Conservation (phyloP, 176 grass and related monocot species). For the Aegilops sharonensis region DNA sequence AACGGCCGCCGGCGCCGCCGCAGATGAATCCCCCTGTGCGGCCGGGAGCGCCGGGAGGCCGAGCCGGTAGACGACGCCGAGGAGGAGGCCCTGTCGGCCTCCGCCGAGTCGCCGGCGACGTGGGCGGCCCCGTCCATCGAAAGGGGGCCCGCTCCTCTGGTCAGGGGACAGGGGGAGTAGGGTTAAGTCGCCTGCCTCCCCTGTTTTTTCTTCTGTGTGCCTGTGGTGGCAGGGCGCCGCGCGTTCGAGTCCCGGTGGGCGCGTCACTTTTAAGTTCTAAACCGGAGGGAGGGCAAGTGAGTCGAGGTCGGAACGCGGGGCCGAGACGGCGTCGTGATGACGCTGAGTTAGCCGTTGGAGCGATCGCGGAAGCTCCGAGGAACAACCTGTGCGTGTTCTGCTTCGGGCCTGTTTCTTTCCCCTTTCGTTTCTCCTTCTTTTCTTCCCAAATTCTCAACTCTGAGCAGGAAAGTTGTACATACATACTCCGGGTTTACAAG, state of each 20-base stretch:
- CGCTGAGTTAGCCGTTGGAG: conserved; percentile 24
- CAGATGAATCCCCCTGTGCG: conserved; percentile 37
- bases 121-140: conserved; percentile 32
- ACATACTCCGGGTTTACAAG: no score
- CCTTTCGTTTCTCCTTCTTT: neutral
- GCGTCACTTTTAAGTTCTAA: neutral
- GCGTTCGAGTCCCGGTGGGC: neutral
- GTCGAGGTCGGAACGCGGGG: conserved; percentile 3
- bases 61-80: conserved; percentile 26
- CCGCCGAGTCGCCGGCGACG: conserved; percentile 15
- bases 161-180: neutral
- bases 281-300: neutral
- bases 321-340: neutral
- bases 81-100: conserved; percentile 19
- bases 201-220: neutral
- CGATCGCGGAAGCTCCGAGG: neutral
- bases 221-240: neutral
- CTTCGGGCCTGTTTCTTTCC: neutral
- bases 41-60: conserved; percentile 8
- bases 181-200: conserved; percentile 1
- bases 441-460: neutral
- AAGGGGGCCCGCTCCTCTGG: neutral
- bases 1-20: conserved; percentile 7
- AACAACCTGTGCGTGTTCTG: neutral
- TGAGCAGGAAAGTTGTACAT: neutral